phyloP scores from a whole-genome alignment of 768 basidiomycete species.

The Suillus hirtellus region DNA sequence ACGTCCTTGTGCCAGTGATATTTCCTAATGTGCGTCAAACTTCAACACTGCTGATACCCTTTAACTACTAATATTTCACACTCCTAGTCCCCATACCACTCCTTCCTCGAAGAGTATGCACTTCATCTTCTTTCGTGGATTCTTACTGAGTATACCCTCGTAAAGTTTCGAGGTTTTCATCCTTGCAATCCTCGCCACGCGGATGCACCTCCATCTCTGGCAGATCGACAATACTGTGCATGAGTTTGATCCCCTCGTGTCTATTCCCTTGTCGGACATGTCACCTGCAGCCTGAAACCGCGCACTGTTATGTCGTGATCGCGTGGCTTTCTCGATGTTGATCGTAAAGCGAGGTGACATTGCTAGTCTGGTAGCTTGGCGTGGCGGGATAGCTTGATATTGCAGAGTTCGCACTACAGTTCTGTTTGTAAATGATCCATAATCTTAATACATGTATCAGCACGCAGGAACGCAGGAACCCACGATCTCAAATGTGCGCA shows the following conservation, averaged over 20 bases:
- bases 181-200: background rate
- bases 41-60: background rate
- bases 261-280: background rate
- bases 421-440: background rate
- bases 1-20: background rate
- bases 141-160: background rate
- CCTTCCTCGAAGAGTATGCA: slow-evolving; percentile 4
- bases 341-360: background rate
- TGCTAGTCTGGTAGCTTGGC: background rate
- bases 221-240: background rate
- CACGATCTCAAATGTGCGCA: no score
- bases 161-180: background rate
- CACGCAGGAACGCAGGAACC: no score
- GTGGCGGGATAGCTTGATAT: background rate
- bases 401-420: background rate
- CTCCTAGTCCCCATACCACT: background rate
- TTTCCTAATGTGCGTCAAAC: background rate
- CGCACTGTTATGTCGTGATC: background rate
- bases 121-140: background rate
- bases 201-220: slow-evolving; percentile 2
- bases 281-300: background rate
- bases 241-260: background rate
- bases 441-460: no score
- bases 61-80: background rate
- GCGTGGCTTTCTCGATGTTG: background rate